Evolutionary conservation across 257 asterid species (phyloP).

Genomic region (Solanum medicagineum): DNA sequence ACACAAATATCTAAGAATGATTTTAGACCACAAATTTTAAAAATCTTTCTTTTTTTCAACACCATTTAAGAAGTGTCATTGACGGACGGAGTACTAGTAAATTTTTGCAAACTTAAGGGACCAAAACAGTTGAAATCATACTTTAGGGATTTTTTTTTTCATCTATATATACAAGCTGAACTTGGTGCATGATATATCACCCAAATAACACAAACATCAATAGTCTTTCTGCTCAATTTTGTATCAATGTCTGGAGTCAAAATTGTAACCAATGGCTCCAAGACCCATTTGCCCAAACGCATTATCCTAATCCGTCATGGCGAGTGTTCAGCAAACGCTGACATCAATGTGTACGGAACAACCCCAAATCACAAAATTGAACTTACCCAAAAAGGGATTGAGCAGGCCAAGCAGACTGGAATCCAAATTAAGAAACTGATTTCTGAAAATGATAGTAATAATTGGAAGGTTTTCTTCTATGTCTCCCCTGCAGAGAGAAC

Average conservation of each 20-base stretch:
- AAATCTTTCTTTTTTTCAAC: too few species aligned
- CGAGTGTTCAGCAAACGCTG: conserved; percentile 12
- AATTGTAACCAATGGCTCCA: not conserved
- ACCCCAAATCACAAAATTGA: conserved; percentile 15
- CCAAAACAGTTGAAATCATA: not conserved
- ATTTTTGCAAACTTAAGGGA: not conserved
- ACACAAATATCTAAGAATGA: too few species aligned
- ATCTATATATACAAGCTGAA: not conserved
- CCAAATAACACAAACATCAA: not conserved
- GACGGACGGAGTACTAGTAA: too few species aligned
- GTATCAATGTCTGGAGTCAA: not conserved
- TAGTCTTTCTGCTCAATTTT: not conserved
- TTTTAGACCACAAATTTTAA: too few species aligned
- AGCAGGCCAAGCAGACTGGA: conserved; percentile 16
- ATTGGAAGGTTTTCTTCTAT: conserved; percentile 24
- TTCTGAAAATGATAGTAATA: not conserved
- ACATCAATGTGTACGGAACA: not conserved
- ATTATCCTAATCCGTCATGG: conserved; percentile 27
- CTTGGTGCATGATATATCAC: not conserved
- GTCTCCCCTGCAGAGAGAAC: conserved; percentile 37
- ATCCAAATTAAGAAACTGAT: not conserved
- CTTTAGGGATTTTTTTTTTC: not conserved
- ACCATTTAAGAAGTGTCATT: too few species aligned
- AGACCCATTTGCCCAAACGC: conserved; percentile 8
- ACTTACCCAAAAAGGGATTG: conserved; percentile 3